Evolutionary conservation across 345 rosid species (phyloP).

Genomic region (Aquilaria malaccensis): DNA sequence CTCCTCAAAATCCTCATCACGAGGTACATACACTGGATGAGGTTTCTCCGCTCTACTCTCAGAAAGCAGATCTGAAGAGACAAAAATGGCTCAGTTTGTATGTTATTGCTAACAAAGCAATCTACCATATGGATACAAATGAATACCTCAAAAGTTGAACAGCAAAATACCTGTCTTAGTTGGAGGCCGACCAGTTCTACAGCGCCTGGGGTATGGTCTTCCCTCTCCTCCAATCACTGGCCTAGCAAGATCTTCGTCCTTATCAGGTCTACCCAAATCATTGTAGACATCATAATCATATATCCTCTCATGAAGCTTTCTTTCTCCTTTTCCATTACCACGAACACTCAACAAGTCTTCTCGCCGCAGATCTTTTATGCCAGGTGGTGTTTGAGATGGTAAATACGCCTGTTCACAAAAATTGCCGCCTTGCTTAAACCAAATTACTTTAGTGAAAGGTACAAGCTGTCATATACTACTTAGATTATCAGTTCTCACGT

Average conservation of each 20-base stretch:
- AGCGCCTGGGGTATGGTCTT: conserved; percentile 87
- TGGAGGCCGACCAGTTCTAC: conserved; percentile 85
- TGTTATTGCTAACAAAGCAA: background rate
- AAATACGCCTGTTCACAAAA: conserved; percentile 44
- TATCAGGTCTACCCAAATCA: conserved; percentile 83
- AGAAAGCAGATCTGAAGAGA: conserved; percentile 40
- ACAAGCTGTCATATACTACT: background rate
- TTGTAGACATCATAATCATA: conserved; percentile 80
- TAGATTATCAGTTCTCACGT: conserved; percentile 31
- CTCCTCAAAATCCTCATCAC: conserved; percentile 96
- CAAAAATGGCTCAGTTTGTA: conserved; percentile 1
- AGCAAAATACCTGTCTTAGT: conserved; percentile 42
- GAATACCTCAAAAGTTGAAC: background rate
- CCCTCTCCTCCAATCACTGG: conserved; percentile 55
- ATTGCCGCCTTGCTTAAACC: background rate
- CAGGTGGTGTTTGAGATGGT: conserved; percentile 68
- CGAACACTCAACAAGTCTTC: conserved; percentile 60
- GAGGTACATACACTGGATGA: conserved; percentile 78
- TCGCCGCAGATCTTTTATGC: conserved; percentile 61
- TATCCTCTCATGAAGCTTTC: conserved; percentile 64
- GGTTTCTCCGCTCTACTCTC: conserved; percentile 85
- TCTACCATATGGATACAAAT: no score
- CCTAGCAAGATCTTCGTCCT: conserved; percentile 57
- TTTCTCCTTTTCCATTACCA: conserved; percentile 70
- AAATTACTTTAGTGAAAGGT: background rate